Conservation (phyloP, 441 rosid genomes). For the Corymbia calophylla region DNA sequence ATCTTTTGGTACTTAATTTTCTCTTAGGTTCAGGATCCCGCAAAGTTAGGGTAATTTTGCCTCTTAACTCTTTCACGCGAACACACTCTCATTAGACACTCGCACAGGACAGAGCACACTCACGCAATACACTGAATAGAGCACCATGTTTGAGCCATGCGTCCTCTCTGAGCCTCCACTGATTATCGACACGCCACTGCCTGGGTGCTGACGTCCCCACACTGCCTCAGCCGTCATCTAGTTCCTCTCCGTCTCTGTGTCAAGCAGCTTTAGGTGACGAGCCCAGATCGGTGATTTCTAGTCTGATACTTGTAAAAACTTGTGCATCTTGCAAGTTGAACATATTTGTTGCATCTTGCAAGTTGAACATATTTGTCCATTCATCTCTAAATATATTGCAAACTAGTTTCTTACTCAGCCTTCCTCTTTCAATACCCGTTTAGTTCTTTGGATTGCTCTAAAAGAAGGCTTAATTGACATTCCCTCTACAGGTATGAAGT, state of each 20-base stretch:
- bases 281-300: fast-evolving
- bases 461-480: too few relatives aligned
- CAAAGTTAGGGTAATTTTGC: neutral
- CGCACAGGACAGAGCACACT: too few relatives aligned
- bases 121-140: too few relatives aligned
- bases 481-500: fast-evolving
- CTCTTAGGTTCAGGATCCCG: neutral
- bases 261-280: too few relatives aligned
- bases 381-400: fast-evolving
- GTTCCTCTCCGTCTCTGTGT: too few relatives aligned
- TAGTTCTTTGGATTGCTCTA: neutral
- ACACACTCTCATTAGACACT: too few relatives aligned
- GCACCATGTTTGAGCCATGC: too few relatives aligned
- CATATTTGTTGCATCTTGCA: neutral
- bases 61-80: too few relatives aligned
- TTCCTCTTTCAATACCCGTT: neutral
- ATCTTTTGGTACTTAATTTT: neutral
- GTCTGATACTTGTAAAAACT: fast-evolving
- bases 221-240: too few relatives aligned
- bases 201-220: too few relatives aligned
- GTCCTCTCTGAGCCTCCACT: too few relatives aligned
- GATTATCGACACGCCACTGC: too few relatives aligned
- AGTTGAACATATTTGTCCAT: neutral
- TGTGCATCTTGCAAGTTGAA: fast-evolving
- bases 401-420: neutral